A percentile compares a stretch with the other conserved stretches of the same genome.
phyloP scores from a whole-genome alignment of 345 rosid genomes.

The Euphorbia tirucalli region DNA sequence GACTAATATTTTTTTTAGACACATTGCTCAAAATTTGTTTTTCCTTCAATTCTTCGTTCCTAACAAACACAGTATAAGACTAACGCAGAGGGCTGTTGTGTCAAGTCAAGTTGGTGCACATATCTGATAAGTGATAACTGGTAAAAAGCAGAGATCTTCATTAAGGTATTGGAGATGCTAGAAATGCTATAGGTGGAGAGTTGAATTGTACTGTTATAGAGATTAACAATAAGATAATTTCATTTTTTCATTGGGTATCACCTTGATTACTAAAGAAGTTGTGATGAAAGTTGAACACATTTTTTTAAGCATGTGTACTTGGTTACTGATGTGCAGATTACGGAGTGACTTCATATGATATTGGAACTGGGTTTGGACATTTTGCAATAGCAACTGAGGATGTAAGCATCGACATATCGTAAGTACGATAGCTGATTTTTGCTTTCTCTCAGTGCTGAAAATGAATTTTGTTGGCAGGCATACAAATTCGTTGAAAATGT shows the following conservation, averaged over 20 bases:
- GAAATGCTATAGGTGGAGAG: background rate
- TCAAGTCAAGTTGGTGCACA: background rate
- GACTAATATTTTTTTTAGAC: too few relatives aligned
- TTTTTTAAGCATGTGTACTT: background rate
- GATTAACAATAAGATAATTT: background rate
- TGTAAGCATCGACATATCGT: conserved; percentile 38
- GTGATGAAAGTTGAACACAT: background rate
- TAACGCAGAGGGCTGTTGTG: background rate
- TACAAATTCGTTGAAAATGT: conserved; percentile 70
- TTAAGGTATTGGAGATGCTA: background rate
- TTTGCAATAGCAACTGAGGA: conserved; percentile 84
- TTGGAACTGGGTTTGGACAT: conserved; percentile 95
- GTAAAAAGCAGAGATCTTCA: background rate
- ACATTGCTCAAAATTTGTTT: too few relatives aligned
- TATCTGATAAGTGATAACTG: background rate
- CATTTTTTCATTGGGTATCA: background rate
- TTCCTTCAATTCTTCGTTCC: background rate
- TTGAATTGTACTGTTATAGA: too few relatives aligned
- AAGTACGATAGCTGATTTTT: background rate
- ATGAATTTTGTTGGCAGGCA: conserved; percentile 40
- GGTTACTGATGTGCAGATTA: conserved; percentile 48
- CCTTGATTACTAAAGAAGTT: background rate
- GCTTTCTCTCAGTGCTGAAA: background rate
- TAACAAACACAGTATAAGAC: background rate
- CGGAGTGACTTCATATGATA: conserved; percentile 81